A percentile compares a stretch with the other conserved stretches of the same genome.
phyloP scores from a whole-genome alignment of 1,284 basidiomycete species.

The Porogramme epimiltina region DNA sequence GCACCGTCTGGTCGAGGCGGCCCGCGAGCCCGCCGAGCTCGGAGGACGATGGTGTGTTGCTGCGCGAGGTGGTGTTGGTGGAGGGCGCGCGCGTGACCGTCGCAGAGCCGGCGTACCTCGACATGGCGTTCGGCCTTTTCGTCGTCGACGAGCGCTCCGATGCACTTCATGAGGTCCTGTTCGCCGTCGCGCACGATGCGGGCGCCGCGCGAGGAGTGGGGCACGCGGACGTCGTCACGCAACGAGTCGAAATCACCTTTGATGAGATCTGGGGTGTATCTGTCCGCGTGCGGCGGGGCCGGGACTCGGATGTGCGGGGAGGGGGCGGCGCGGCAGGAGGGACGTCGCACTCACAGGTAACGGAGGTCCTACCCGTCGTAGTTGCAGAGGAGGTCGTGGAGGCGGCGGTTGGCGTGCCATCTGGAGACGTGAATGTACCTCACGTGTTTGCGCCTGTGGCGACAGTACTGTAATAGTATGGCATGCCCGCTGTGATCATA shows the following conservation, averaged over 20 bases:
- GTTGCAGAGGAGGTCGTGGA: slow-evolving; percentile 63
- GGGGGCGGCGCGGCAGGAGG: slow-evolving; percentile 14
- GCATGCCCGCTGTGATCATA: too few relatives aligned
- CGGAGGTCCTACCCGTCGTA: slow-evolving; percentile 30
- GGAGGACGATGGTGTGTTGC: slow-evolving; percentile 74
- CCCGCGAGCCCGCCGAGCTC: slow-evolving; percentile 91
- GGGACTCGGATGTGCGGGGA: background rate
- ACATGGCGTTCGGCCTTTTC: slow-evolving; percentile 40
- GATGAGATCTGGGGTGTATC: slow-evolving; percentile 83
- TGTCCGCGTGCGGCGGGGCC: slow-evolving; percentile 29
- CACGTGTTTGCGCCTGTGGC: too few relatives aligned
- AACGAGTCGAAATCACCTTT: slow-evolving; percentile 95
- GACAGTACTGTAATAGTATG: too few relatives aligned
- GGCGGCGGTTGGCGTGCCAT: slow-evolving; percentile 80
- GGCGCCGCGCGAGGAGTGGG: slow-evolving; percentile 72
- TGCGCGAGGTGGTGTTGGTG: slow-evolving; percentile 7
- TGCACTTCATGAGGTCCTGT: slow-evolving; percentile 92
- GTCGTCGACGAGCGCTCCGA: slow-evolving; percentile 62
- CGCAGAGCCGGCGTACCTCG: slow-evolving; percentile 33
- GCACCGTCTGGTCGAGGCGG: slow-evolving; percentile 92
- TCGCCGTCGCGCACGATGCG: slow-evolving; percentile 66
- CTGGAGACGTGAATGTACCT: slow-evolving; percentile 51
- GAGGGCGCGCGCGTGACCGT: background rate
- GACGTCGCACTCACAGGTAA: slow-evolving; percentile 32
- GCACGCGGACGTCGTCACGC: slow-evolving; percentile 69